A percentile compares a stretch with the other conserved stretches of the same genome.
These are phyloP conservation scores for Pestalotiopsis sp. DNA, from an alignment of 2,329 filamentous ascomycete genomes.

Conservation along the genomic window DNA sequence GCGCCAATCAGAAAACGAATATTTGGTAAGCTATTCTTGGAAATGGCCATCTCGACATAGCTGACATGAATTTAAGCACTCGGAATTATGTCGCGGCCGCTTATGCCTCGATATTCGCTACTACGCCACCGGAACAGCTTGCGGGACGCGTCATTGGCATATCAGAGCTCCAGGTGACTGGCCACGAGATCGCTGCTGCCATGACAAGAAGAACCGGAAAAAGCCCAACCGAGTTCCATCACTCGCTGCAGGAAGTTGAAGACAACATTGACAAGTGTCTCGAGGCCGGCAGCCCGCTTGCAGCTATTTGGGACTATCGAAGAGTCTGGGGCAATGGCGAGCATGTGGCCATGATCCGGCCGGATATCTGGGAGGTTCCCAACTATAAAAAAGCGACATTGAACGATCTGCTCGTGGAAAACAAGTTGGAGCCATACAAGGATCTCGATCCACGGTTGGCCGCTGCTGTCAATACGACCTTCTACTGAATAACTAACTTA, in stretches of 20 bases:
- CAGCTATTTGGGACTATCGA: not conserved
- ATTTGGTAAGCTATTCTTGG: not conserved
- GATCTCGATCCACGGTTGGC: not conserved
- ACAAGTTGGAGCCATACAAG: not conserved
- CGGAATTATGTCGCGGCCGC: not conserved
- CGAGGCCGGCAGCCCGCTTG: not conserved
- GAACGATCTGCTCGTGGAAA: not conserved
- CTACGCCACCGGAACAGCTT: not conserved
- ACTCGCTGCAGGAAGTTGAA: not conserved
- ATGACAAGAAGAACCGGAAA: not conserved
- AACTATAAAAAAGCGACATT: not conserved
- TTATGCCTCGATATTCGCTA: not conserved
- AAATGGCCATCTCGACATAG: no score
- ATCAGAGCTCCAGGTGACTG: not conserved
- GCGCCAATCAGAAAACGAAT: not conserved
- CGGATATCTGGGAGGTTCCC: not conserved
- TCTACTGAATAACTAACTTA: not conserved
- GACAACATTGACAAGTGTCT: not conserved
- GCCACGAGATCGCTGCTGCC: not conserved
- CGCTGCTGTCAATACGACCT: not conserved
- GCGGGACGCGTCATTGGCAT: not conserved
- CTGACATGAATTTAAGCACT: not conserved
- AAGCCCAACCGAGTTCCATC: not conserved
- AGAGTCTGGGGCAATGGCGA: not conserved
- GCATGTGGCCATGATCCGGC: not conserved